Evolutionary conservation across 2,329 filamentous ascomycete genomes (phyloP).

Genomic region (Dothistroma pini): DNA sequence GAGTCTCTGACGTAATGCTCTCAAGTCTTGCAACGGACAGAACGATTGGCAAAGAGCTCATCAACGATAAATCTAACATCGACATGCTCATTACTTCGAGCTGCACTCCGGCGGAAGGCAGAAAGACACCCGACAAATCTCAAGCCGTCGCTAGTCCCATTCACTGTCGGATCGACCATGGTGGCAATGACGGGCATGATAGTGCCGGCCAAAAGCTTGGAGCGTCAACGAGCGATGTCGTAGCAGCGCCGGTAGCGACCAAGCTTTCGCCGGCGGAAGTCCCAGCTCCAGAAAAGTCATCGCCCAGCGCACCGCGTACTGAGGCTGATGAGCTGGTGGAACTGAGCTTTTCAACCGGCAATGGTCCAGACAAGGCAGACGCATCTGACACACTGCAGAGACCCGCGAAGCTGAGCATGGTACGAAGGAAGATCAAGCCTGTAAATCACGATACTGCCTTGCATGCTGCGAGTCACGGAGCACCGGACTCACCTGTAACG

Average conservation of each 20-base stretch:
- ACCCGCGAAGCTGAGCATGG: not conserved
- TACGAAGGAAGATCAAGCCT: not conserved
- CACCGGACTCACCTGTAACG: not conserved
- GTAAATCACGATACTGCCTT: not conserved
- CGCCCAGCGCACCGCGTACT: not conserved
- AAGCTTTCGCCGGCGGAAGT: not conserved
- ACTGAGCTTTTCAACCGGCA: conserved; percentile 13
- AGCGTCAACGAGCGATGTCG: not conserved
- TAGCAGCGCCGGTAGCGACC: not conserved
- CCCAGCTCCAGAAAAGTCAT: not conserved
- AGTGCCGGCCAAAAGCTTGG: not conserved
- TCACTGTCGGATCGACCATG: no score
- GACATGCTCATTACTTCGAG: not conserved
- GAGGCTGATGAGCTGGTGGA: conserved; percentile 20
- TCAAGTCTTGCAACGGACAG: not conserved
- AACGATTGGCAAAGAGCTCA: not conserved
- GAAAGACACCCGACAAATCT: not conserved
- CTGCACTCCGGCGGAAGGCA: not conserved
- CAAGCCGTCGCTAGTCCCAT: not conserved
- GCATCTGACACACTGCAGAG: not conserved
- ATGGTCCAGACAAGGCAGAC: not conserved
- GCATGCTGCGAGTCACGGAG: not conserved
- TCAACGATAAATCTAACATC: not conserved
- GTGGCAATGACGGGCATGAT: not conserved
- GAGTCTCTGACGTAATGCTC: not conserved